Conservation (phyloP, 306 rosid genomes). For the Astragalus membranaceus region DNA sequence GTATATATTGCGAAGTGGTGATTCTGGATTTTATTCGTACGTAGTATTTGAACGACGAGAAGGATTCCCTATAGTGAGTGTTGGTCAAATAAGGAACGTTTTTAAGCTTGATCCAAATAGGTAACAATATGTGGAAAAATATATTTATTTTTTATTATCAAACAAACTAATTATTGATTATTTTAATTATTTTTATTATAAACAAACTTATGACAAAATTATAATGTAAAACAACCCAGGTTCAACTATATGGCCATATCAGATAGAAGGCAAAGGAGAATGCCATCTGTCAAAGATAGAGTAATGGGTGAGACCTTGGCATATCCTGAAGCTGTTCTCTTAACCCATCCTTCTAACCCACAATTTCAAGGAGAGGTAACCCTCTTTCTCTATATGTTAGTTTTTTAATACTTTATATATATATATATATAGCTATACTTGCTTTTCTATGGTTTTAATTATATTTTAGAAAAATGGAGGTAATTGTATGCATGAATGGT, state of each 20-base stretch:
- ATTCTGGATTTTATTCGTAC: constrained; percentile 65
- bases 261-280: constrained; percentile 44
- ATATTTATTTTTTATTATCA: too few relatives aligned
- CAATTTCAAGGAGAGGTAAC: constrained; percentile 54
- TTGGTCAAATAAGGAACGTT: constrained; percentile 50
- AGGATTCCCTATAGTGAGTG: constrained; percentile 42
- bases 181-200: too few relatives aligned
- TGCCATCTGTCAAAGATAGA: constrained; percentile 57
- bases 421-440: too few relatives aligned
- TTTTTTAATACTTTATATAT: neutral
- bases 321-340: constrained; percentile 66
- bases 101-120: constrained; percentile 40
- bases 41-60: constrained; percentile 41
- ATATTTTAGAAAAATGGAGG: too few relatives aligned
- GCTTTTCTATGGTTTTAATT: too few relatives aligned
- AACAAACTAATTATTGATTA: too few relatives aligned
- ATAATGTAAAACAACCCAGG: constrained; percentile 14
- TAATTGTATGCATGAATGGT: too few relatives aligned
- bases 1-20: constrained; percentile 46
- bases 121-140: constrained; percentile 21
- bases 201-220: too few relatives aligned
- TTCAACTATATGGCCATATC: constrained; percentile 71
- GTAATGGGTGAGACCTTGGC: constrained; percentile 19
- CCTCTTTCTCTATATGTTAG: neutral
- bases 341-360: constrained; percentile 36